Conservation (phyloP, 305 asterid genomes). For the Rubia peregrina region DNA sequence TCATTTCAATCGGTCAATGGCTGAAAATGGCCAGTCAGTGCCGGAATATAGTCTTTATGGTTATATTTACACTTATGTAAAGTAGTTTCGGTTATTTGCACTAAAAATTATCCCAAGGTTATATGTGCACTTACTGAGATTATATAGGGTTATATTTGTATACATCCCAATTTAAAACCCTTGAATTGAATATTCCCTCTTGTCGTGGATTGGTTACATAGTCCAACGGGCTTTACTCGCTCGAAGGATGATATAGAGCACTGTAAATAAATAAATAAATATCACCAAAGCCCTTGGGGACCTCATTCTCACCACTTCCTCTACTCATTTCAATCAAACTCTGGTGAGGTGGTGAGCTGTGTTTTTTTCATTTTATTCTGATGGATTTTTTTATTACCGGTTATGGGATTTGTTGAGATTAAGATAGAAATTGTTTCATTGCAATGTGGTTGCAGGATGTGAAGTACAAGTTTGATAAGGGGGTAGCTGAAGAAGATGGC, state of each 20-base stretch:
- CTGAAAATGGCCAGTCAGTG: no score
- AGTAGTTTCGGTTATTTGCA: no score
- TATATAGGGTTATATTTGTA: no score
- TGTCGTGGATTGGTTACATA: no score
- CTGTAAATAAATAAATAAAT: slow-evolving; percentile 49
- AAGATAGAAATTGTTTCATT: slow-evolving; percentile 12
- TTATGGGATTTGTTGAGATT: not conserved
- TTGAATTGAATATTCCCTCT: slow-evolving; percentile 21
- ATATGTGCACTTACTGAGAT: no score
- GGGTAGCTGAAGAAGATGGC: no score
- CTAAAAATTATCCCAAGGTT: no score
- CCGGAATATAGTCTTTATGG: no score
- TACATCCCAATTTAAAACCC: slow-evolving; percentile 26
- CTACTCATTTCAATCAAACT: slow-evolving; percentile 72
- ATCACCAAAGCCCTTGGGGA: slow-evolving; percentile 58
- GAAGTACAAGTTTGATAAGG: slow-evolving; percentile 48
- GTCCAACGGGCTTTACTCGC: slow-evolving; percentile 67
- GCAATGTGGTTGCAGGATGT: slow-evolving; percentile 43
- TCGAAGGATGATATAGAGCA: slow-evolving; percentile 37
- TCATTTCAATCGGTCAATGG: no score
- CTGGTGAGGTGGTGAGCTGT: slow-evolving; percentile 48
- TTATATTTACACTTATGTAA: no score
- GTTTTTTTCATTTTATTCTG: not conserved
- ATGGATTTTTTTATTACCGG: not conserved
- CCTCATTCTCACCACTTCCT: slow-evolving; percentile 61